These are phyloP conservation scores for Fusarium brachygibbosum DNA, from an alignment of 2,329 filamentous ascomycete species.

Conservation along the genomic window DNA sequence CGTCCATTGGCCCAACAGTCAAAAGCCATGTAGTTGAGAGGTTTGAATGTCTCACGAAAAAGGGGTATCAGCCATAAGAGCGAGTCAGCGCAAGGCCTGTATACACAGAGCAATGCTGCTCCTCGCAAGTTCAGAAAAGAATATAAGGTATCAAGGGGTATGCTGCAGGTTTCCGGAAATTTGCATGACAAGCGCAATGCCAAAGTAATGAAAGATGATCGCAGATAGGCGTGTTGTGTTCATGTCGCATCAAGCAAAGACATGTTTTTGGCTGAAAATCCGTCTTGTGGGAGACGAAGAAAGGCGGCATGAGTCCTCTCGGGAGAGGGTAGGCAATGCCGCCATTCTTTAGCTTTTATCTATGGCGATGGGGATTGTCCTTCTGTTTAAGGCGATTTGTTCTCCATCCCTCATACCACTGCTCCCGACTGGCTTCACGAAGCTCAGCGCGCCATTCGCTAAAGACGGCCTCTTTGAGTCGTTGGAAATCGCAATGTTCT, in stretches of 20 bases:
- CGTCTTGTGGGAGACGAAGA: neutral
- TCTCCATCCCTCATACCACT: slow-evolving; percentile 97
- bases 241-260: slow-evolving; percentile 38
- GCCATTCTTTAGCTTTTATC: slow-evolving; percentile 46
- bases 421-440: slow-evolving; percentile 88
- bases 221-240: slow-evolving; percentile 32
- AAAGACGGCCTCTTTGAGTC: slow-evolving; percentile 92
- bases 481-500: slow-evolving; percentile 93
- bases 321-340: slow-evolving; percentile 5
- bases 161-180: slow-evolving; percentile 53
- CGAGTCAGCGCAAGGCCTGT: slow-evolving; percentile 29
- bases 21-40: slow-evolving; percentile 27
- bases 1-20: slow-evolving; percentile 26
- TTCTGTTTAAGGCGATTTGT: slow-evolving; percentile 75
- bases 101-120: slow-evolving; percentile 22
- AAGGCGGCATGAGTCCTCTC: slow-evolving; percentile 17
- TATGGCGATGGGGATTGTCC: slow-evolving; percentile 56
- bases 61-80: slow-evolving; percentile 42
- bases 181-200: slow-evolving; percentile 40
- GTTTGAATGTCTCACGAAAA: slow-evolving; percentile 28
- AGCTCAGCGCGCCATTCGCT: slow-evolving; percentile 92
- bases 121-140: slow-evolving; percentile 37
- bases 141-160: slow-evolving; percentile 52
- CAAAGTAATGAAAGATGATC: slow-evolving; percentile 42
- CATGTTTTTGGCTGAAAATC: slow-evolving; percentile 11